A percentile compares a stretch with the other conserved stretches of the same genome.
phyloP scores from a whole-genome alignment of 306 rosid genomes.

The Lathyrus sativus region DNA sequence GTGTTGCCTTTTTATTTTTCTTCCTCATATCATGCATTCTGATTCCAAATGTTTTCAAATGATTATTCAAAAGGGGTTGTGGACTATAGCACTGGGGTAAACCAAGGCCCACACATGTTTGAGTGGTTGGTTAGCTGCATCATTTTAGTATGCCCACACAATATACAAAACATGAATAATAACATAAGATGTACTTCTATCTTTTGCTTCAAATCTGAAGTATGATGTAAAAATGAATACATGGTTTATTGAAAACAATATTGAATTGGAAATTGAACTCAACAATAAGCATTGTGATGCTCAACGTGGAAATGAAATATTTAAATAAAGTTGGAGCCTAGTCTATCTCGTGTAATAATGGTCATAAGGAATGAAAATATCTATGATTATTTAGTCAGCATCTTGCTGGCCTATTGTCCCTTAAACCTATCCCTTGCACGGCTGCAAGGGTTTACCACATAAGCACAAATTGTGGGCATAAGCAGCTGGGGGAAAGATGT shows the following conservation, averaged over 20 bases:
- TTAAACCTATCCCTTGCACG: constrained; percentile 59
- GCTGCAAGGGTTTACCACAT: constrained; percentile 85
- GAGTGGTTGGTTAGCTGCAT: neutral
- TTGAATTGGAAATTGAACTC: constrained; percentile 38
- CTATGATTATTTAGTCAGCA: constrained; percentile 54
- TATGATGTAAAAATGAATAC: neutral
- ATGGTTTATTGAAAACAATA: neutral
- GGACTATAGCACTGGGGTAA: neutral
- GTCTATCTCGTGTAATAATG: constrained; percentile 35
- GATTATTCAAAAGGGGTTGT: neutral
- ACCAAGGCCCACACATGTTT: neutral
- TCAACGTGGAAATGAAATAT: constrained; percentile 20
- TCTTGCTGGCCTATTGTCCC: constrained; percentile 53
- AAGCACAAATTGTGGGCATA: constrained; percentile 87
- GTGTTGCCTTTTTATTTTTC: neutral
- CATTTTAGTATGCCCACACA: neutral
- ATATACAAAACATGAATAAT: neutral
- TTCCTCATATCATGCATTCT: too few relatives aligned
- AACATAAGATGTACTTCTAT: neutral
- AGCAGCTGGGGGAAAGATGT: constrained; percentile 76
- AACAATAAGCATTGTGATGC: constrained; percentile 33
- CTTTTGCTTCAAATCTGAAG: neutral
- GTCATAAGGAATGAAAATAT: constrained; percentile 49
- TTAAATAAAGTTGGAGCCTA: constrained; percentile 40
- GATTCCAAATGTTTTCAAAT: neutral